These are phyloP conservation scores for Blastomyces gilchristii DNA, from an alignment of 2,329 filamentous ascomycete species.

Conservation along the genomic window DNA sequence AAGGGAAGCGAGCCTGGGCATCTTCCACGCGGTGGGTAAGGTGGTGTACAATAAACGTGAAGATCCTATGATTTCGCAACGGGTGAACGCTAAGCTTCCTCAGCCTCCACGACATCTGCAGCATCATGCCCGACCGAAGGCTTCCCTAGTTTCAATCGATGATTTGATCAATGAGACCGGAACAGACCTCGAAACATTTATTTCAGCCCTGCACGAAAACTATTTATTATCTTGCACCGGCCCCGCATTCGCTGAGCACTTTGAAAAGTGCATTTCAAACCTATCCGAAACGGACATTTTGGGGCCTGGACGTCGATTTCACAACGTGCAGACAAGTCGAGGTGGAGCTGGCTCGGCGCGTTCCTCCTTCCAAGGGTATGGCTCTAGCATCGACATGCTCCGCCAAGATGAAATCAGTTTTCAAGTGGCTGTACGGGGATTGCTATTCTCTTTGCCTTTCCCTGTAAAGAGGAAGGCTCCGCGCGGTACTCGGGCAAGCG, in stretches of 20 bases:
- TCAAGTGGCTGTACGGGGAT: constrained; percentile 75
- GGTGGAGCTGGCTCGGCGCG: constrained; percentile 47
- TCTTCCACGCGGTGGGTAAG: constrained; percentile 93
- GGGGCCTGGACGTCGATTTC: constrained; percentile 51
- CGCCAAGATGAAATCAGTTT: constrained; percentile 93
- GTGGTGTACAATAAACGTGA: constrained; percentile 93
- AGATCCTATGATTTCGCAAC: constrained; percentile 34
- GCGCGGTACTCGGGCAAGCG: constrained; percentile 35
- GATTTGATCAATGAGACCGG: constrained; percentile 84
- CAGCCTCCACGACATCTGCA: constrained; percentile 50
- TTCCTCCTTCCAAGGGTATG: constrained; percentile 39
- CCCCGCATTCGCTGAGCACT: constrained; percentile 59
- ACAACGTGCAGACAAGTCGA: constrained; percentile 20
- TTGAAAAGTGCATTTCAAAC: constrained; percentile 76
- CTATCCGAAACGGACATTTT: constrained; percentile 84
- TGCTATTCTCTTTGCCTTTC: constrained; percentile 73
- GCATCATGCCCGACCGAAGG: constrained; percentile 49
- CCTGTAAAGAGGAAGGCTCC: constrained; percentile 60
- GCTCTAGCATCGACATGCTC: constrained; percentile 60
- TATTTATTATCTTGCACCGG: constrained; percentile 74
- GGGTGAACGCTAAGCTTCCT: constrained; percentile 40
- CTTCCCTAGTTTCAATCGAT: constrained; percentile 58
- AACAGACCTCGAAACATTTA: constrained; percentile 81
- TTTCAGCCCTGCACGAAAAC: constrained; percentile 87
- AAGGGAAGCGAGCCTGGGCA: constrained; percentile 78